Evolutionary conservation across 192 early-diverging fungal species (phyloP), one percentile per base, ranked within the genome.

Genomic region (Rhizoclosmatium sp.): DNA sequence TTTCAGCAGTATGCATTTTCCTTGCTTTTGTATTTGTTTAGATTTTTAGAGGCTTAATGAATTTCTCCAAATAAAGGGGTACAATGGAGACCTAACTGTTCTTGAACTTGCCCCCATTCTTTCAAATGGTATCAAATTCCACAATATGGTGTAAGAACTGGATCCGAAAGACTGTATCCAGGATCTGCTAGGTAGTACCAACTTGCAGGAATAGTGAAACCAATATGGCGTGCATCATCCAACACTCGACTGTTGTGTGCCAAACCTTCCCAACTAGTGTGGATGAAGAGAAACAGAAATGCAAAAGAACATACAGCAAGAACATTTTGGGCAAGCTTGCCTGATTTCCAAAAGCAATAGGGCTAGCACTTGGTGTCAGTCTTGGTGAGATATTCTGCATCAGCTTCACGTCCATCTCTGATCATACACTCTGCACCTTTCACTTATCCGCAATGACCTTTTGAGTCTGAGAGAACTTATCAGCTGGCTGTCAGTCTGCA

Each of bases 141-240:
- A 7, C 67, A 69, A 44, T 77, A 77, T 2, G 67, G 75, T 16
- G 23, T 46, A 47, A 72, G 67, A 45, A 77, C 66, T 42, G 10
- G 51, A 1, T 72, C 42, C 3, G 19, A 16, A 16, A 16, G 31
- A 2, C 16, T 12, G 48, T 71, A 77, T 2, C 75, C 66, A 9
- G 75, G 71, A 77, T 77, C 75, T 41, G 16, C 75, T 10, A 77
- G 42, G 47, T 73, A 77, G 47, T 75, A 77, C 2, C 51, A 19
- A 3, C 75, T 69, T 12, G 1, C 67, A 14, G 75, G 62, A 3
- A 77, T 56, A n/a, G n/a, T 3, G 10, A 77, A 77, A n/a, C 75
- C 69, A n/a, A 10, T 72, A 16, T 77, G 67, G 39, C 21, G 39
- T 7, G 75, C 75, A 72, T 72, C 67, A 1, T n/a, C 23, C 47